Evolutionary conservation across 805 yeast genomes (phyloP).

Genomic region (Diddensiella transvaalensis): DNA sequence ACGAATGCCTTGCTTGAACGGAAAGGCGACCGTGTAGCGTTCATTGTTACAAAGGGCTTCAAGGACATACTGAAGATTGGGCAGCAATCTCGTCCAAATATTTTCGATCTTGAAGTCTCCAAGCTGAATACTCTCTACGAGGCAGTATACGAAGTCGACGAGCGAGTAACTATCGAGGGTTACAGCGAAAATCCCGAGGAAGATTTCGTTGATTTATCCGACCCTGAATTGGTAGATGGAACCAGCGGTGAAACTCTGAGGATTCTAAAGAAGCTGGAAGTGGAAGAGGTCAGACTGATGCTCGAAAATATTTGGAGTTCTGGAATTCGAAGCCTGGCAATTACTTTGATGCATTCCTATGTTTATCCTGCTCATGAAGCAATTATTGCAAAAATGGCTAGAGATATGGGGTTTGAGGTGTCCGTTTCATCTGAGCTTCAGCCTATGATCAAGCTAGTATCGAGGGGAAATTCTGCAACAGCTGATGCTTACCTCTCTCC

Average conservation of each 20-base stretch:
- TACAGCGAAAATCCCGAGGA: conserved; percentile 67
- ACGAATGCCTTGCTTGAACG: conserved; percentile 90
- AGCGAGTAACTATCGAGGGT: conserved; percentile 82
- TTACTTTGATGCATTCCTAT: conserved; percentile 68
- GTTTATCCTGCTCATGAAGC: conserved; percentile 67
- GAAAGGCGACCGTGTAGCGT: conserved; percentile 82
- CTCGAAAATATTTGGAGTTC: conserved; percentile 38
- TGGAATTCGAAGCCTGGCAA: conserved; percentile 67
- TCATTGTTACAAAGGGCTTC: conserved; percentile 83
- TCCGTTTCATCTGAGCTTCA: conserved; percentile 64
- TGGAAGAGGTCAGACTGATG: conserved; percentile 37
- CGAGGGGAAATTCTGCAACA: conserved; percentile 70
- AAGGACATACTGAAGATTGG: conserved; percentile 79
- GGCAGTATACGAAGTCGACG: conserved; percentile 77
- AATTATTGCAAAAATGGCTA: conserved; percentile 54
- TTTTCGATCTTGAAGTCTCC: conserved; percentile 73
- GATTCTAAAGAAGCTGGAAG: conserved; percentile 50
- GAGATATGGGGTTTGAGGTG: conserved; percentile 59
- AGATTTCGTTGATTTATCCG: conserved; percentile 25
- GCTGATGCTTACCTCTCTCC: conserved; percentile 84
- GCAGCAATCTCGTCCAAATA: conserved; percentile 84
- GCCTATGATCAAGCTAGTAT: conserved; percentile 73
- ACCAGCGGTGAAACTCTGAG: conserved; percentile 64
- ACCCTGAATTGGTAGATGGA: conserved; percentile 46
- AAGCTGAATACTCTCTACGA: conserved; percentile 71